Evolutionary conservation across 2,329 filamentous ascomycete genomes (phyloP).

Genomic region (Phialophora chinensis): DNA sequence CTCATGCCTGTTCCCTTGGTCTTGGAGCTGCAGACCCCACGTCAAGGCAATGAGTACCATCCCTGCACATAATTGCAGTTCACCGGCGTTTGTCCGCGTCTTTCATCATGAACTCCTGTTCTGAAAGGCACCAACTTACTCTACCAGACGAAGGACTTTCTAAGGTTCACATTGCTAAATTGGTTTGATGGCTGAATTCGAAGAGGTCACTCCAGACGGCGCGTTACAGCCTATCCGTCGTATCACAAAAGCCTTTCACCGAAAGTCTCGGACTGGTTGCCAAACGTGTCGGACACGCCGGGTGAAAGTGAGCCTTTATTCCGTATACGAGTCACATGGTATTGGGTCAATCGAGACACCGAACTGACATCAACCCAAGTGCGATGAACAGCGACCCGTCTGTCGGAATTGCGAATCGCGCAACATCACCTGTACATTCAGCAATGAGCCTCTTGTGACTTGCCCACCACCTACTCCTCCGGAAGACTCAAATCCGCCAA

Average conservation of each 20-base stretch:
- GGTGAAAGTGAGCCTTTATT: slow-evolving; percentile 27
- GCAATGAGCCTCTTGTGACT: not conserved
- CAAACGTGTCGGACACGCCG: slow-evolving; percentile 35
- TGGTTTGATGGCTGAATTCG: not conserved
- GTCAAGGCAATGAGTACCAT: not conserved
- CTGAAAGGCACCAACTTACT: not conserved
- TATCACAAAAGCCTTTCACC: slow-evolving; percentile 24
- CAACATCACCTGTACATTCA: slow-evolving; percentile 21
- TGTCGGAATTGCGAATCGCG: slow-evolving; percentile 26
- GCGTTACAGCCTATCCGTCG: not conserved
- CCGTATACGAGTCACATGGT: not conserved
- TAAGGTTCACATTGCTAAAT: not conserved
- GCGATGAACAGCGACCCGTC: slow-evolving; percentile 27
- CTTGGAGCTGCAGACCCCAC: not conserved
- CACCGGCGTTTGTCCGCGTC: not conserved
- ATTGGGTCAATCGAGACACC: not conserved
- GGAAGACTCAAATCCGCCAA: not conserved
- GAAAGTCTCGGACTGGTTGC: slow-evolving; percentile 36
- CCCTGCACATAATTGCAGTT: not conserved
- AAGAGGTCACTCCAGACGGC: not conserved
- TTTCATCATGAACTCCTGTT: not conserved
- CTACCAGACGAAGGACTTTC: not conserved
- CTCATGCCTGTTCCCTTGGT: not conserved
- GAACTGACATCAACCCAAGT: slow-evolving; percentile 5
- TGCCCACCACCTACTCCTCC: not conserved